Base-by-base conservation (phyloP, 108 stramenopile species). In the Skeletonema menzelii region DNA sequence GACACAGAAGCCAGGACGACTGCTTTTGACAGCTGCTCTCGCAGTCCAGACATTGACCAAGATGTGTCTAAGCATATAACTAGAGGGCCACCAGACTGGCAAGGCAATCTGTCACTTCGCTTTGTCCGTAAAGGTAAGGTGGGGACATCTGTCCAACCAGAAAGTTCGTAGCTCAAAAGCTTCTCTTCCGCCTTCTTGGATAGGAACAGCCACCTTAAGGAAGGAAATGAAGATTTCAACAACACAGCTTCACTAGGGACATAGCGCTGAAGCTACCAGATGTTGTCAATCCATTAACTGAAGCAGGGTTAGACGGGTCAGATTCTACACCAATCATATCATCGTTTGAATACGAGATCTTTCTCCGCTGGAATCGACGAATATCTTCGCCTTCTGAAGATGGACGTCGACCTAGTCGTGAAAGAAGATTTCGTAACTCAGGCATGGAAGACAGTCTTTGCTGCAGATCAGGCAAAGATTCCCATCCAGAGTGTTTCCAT, bases 1-100 rank as follows among this genome's bases (percentile, higher is more conserved):
- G 75, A 65, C 0, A 88, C 87, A 58, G 87, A 89, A 24, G 87
- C 84, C 8, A 92, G 59, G 2, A 89, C 91, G 27, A 87, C 89
- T 49, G 91, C 91, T 62, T 92, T 92, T 8, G 91, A 85, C 1
- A 92, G 68, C 10, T 61, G 38, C 67, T 92, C 91, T 35, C 91
- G 72, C n/a, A 28, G 22, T 56, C 88, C 87, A 12, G 87, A 69
- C 91, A 92, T 92, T 1, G 90, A 91, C 82, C 81, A 86, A 8
- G 88, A 90, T n/a, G 91, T 92, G 67, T 92, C 91, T 8, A 92
- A 47, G 46, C 91, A 92, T 20, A 92, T 78, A 26, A 90, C 77
- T 56, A 92, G 73, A 6, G 88, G 91, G 17, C 91, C 91, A 17
- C 88, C 87, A 1, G 87, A 73, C 15, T 79, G 86, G 56, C 76